Evolutionary conservation across 305 asterid species (phyloP).

Genomic region (Coffea humblotiana): DNA sequence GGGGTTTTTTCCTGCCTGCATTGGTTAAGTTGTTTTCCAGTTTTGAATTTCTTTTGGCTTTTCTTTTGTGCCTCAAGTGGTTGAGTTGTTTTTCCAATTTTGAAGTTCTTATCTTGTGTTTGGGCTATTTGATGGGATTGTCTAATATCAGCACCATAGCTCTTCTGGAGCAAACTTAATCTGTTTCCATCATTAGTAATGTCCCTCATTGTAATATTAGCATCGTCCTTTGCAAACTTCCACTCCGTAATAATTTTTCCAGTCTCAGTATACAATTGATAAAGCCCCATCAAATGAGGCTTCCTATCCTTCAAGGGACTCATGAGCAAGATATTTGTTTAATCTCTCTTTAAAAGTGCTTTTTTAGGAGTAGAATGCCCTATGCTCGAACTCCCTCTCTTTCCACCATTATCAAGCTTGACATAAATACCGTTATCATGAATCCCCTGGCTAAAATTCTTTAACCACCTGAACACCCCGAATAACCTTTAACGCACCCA

Average conservation of each 20-base stretch:
- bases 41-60: no score
- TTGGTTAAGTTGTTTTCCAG: no score
- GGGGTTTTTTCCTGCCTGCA: no score
- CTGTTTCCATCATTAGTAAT: slow-evolving; percentile 54
- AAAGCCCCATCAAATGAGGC: slow-evolving; percentile 65
- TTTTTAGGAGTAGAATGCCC: slow-evolving; percentile 66
- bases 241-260: slow-evolving; percentile 90
- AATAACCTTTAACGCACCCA: slow-evolving; percentile 78
- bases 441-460: slow-evolving; percentile 88
- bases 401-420: slow-evolving; percentile 55
- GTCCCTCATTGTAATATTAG: slow-evolving; percentile 81
- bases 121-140: no score
- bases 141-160: no score
- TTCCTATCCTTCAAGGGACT: slow-evolving; percentile 79
- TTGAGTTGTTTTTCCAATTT: no score
- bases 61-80: no score
- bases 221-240: slow-evolving; percentile 93
- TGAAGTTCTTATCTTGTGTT: no score
- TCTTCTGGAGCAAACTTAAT: no score
- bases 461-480: slow-evolving; percentile 92
- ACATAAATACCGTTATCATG: slow-evolving; percentile 94
- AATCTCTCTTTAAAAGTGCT: slow-evolving; percentile 93
- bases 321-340: slow-evolving; percentile 95
- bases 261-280: slow-evolving; percentile 90
- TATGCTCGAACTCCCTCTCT: slow-evolving; percentile 33